These are phyloP conservation scores for Saussurea involucrata DNA, from an alignment of 129 eudicot genomes.

Conservation along the genomic window DNA sequence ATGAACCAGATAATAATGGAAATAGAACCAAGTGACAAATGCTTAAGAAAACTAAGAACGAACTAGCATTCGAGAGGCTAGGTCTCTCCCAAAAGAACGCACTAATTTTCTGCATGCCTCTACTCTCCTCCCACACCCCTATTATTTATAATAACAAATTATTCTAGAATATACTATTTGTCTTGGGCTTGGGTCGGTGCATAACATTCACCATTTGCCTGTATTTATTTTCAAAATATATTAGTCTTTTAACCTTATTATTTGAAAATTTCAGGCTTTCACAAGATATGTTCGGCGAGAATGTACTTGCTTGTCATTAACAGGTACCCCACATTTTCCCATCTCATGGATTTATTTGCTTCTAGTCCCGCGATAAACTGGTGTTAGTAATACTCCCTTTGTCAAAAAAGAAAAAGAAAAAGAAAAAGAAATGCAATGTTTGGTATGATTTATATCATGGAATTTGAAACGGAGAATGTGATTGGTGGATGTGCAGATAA, in stretches of 20 bases:
- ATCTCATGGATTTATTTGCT: not conserved
- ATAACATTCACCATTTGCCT: not conserved
- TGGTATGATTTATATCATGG: not conserved
- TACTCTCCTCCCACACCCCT: too few species aligned
- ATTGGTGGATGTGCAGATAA: conserved; percentile 54
- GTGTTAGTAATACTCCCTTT: not conserved
- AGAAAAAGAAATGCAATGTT: not conserved
- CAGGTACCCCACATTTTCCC: conserved; percentile 50
- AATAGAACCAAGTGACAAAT: too few species aligned
- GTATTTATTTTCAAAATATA: not conserved
- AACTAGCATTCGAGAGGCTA: too few species aligned
- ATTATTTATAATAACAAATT: too few species aligned
- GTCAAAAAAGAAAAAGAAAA: not conserved
- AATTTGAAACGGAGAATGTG: not conserved
- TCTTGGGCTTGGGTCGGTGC: too few species aligned
- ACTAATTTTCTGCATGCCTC: too few species aligned
- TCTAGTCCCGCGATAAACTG: conserved; percentile 10
- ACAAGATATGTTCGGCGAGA: conserved; percentile 82
- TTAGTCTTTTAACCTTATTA: not conserved
- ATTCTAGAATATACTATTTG: too few species aligned
- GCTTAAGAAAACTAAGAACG: too few species aligned
- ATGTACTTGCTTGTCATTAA: conserved; percentile 62
- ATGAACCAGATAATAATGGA: too few species aligned
- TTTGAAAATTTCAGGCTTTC: conserved; percentile 55
- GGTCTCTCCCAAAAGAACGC: too few species aligned